Conservation (phyloP, 768 basidiomycete genomes). For the Candolleomyces aberdarensis region DNA sequence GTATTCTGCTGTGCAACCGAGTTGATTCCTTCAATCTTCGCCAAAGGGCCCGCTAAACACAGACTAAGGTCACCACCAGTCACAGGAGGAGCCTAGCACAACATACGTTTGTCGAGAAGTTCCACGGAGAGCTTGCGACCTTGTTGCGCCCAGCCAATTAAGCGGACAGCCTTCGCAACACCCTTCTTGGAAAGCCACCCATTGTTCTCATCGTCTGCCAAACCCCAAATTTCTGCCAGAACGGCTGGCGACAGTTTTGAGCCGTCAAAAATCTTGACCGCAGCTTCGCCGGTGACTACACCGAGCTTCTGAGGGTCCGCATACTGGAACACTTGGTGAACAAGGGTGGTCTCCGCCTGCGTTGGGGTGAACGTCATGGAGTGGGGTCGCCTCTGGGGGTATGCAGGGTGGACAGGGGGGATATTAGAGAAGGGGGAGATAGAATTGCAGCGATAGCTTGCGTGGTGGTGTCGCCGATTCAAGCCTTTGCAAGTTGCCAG, state of each 20-base stretch:
- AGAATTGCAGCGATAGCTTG: too few species aligned
- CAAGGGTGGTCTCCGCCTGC: constrained; percentile 53
- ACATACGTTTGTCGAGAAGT: constrained; percentile 69
- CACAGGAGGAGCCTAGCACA: constrained; percentile 6
- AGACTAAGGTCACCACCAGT: constrained; percentile 13
- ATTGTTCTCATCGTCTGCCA: constrained; percentile 92
- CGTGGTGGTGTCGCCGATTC: constrained; percentile 9
- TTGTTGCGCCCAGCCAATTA: constrained; percentile 92
- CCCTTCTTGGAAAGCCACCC: constrained; percentile 89
- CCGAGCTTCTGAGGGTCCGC: constrained; percentile 79
- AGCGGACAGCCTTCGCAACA: constrained; percentile 81
- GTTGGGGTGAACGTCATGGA: constrained; percentile 47
- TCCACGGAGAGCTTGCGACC: constrained; percentile 66
- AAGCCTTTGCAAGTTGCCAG: not conserved
- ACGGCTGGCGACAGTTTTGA: constrained; percentile 74
- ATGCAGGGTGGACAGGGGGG: constrained; percentile 7
- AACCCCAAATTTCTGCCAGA: constrained; percentile 91
- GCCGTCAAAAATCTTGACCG: constrained; percentile 81
- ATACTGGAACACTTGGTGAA: constrained; percentile 67
- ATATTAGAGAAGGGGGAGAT: too few species aligned
- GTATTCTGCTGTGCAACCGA: constrained; percentile 57
- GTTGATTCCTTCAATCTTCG: constrained; percentile 71
- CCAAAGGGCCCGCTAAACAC: constrained; percentile 72
- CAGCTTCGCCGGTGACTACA: constrained; percentile 86
- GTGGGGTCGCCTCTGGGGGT: constrained; percentile 15